Evolutionary conservation across 148 eudicot genomes (phyloP), one percentile per base, ranked within the genome.

Genomic region (Polygonum aviculare): DNA sequence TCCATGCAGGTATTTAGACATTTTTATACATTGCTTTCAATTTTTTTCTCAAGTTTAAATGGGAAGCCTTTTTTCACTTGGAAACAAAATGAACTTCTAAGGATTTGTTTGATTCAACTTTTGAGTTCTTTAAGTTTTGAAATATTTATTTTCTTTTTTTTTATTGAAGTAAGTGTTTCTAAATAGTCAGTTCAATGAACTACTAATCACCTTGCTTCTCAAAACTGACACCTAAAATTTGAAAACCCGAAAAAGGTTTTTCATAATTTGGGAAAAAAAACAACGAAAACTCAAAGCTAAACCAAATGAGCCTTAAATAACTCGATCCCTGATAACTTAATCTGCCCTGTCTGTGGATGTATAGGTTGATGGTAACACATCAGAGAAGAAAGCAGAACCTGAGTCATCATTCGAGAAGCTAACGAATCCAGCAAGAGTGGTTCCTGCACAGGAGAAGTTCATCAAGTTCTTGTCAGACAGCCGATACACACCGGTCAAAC

Each of bases 401-500:
- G 99, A 95, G 80, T 85, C 94, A 41, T 77, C 87, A 0, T 92
- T 89, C 76, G 96, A 95, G 77, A 84, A 88, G n/a, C 81, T 95
- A 72, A 87, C 84, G 3, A 95, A 95, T 81, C 99, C 99, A 40
- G 99, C 97, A 15, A 81, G 99, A 77, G 99, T 95, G 33, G 97
- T 95, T 54, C 99, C 94, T 72, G 82, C 86, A 40, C 99, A 95
- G 75, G 99, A 95, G 79, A 95, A 93, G 72, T 85, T 73, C 82
- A 88, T 95, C 47, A 92, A 89, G 81, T 93, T 95, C 50, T 78
- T 89, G 74, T 92, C 93, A 74, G 96, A 89, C 14, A 90, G 96
- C 82, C 82, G 99, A 89, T 95, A 95, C 57, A 80, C 87, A 69
- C 97, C 99, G 2, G 89, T 95, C 57, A 95, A 90, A 75, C 47